phyloP scores from a whole-genome alignment of 352 stramenopile species.

The Pythium folliculosum region DNA sequence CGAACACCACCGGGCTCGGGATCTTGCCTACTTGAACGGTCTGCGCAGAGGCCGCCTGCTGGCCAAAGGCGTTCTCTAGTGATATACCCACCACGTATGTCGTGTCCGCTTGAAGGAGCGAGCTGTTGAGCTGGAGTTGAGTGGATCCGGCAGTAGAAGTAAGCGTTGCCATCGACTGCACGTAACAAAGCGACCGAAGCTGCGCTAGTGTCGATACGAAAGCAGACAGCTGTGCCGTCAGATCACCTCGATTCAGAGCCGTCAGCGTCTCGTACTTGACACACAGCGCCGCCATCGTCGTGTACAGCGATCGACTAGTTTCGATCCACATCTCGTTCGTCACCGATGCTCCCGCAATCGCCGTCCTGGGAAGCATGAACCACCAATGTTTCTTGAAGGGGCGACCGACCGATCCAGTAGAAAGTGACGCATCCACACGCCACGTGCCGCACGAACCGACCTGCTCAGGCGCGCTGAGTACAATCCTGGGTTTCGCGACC shows the following conservation, averaged over 20 bases:
- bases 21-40: slow-evolving; percentile 38
- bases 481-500: slow-evolving; percentile 41
- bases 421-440: slow-evolving; percentile 52
- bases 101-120: slow-evolving; percentile 36
- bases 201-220: slow-evolving; percentile 48
- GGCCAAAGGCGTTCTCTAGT: slow-evolving; percentile 61
- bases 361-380: slow-evolving; percentile 39
- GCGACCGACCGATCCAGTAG: slow-evolving; percentile 51
- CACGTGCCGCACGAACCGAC: slow-evolving; percentile 62
- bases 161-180: slow-evolving; percentile 38
- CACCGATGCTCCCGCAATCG: neutral
- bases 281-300: slow-evolving; percentile 39
- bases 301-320: slow-evolving; percentile 35
- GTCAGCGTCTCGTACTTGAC: slow-evolving; percentile 41
- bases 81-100: slow-evolving; percentile 52
- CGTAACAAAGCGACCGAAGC: slow-evolving; percentile 51
- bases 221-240: slow-evolving; percentile 28
- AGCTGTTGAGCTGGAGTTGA: slow-evolving; percentile 48
- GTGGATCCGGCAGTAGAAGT: slow-evolving; percentile 28
- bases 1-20: slow-evolving; percentile 49
- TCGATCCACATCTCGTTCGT: slow-evolving; percentile 17
- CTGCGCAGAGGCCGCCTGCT: slow-evolving; percentile 33
- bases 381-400: slow-evolving; percentile 43
- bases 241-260: slow-evolving; percentile 33
- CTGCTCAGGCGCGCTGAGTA: slow-evolving; percentile 56